phyloP scores from a whole-genome alignment of 371 early-diverging fungal species.

The Apophysomyces ossiformis region DNA sequence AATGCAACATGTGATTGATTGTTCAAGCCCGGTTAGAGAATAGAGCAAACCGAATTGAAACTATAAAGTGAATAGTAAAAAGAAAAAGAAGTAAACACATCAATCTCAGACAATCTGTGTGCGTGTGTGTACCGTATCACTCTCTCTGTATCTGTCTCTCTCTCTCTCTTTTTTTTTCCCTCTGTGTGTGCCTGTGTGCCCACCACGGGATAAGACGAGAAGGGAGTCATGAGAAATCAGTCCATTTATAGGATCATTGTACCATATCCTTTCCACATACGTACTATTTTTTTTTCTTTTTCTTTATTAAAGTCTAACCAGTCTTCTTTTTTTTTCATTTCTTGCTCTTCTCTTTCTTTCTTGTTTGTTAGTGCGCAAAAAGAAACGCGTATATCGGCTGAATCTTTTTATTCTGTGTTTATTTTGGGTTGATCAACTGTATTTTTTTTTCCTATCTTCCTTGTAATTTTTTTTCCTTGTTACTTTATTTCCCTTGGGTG shows the following conservation, averaged over 20 bases:
- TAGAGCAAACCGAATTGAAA: no score
- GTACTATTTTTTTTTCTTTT: not conserved
- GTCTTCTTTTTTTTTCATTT: not conserved
- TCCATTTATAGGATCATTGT: conserved; percentile 4
- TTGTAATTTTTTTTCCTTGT: conserved; percentile 2
- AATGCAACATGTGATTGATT: no score
- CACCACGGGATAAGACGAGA: conserved; percentile 1
- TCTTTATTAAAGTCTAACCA: not conserved
- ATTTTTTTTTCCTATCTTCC: conserved; percentile 3
- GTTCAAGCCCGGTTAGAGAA: no score
- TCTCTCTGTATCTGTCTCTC: no score
- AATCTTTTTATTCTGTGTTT: conserved; percentile 5
- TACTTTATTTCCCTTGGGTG: no score
- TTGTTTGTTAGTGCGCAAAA: not conserved
- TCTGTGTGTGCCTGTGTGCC: not conserved
- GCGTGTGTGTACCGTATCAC: no score
- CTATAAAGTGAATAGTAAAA: no score
- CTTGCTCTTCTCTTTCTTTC: conserved; percentile 8
- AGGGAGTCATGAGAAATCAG: not conserved
- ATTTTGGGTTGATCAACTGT: not conserved
- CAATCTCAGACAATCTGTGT: no score
- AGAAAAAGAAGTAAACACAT: no score
- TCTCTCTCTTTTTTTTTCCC: no score
- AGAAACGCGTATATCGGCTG: not conserved
- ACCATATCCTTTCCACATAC: not conserved